Base-by-base conservation (phyloP, 1,139 yeast genomes). In the Sugiyamaella xylanicola region DNA sequence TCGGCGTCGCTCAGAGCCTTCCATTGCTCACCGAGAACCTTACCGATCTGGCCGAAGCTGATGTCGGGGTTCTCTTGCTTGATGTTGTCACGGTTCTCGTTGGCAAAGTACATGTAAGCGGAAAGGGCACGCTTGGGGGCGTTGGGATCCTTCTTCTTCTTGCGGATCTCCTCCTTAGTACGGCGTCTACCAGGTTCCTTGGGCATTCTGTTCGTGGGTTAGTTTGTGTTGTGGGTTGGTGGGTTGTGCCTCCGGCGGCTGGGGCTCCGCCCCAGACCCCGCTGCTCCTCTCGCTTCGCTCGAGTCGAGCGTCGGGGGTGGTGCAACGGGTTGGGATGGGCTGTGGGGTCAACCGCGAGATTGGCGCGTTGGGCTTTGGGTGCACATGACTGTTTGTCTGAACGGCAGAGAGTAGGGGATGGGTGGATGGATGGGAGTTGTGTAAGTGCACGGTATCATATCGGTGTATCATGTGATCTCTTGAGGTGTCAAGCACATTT, bases 91-190 rank as follows among this genome's bases (percentile, higher is more conserved):
- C 98, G 91, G 83, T 88, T 87, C 71, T 91, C 97, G 72, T 90
- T 91, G 68, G 99, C 98, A 72, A 92, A 93, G 83, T 89, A 92
- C 98, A 93, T 92, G 85, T 93, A 93, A 56, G 98, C 97, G 60
- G 97, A 90, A 72, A 93, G 80, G 39, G 98, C 90, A 77, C 98
- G 87, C 89, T 93, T 93, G 74, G 99, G 99, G 63, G 99, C 99
- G 77, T 92, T 92, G 78, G 98, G 98, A 77, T 93, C 70, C 69
- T 65, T 66, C 68, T 67, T 67, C 62, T 63, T 64, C 58, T 59
- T 59, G 53, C 58, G 59, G 45, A 48, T 48, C 51, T 59, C 65
- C 57, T 64, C 63, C 56, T 61, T 60, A 51, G 60, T 56, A 44
- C 66, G 61, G 47, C 63, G 59, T 57, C 65, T 56, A 40, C 66